Evolutionary conservation across 257 asterid genomes (phyloP).

Genomic region (Nicotiana paniculata): DNA sequence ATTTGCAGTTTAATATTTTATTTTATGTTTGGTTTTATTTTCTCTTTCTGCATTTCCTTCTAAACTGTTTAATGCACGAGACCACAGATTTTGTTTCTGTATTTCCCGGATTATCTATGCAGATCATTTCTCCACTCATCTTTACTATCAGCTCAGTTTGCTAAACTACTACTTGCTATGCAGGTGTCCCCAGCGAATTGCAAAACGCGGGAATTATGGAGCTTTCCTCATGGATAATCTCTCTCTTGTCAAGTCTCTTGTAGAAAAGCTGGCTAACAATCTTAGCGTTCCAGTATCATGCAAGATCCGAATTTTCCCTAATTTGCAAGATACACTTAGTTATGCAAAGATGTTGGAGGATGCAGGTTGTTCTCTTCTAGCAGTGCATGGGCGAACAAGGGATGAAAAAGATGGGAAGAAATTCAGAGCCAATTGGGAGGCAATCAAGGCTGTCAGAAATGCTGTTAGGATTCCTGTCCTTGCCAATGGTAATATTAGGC

Average conservation of each 20-base stretch:
- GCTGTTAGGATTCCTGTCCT: constrained; percentile 87
- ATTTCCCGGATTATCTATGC: not conserved
- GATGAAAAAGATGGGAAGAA: constrained; percentile 91
- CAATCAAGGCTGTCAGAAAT: constrained; percentile 72
- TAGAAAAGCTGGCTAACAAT: constrained; percentile 63
- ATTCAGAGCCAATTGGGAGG: constrained; percentile 81
- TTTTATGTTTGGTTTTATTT: not conserved
- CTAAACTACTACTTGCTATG: not conserved
- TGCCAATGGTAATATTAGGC: constrained; percentile 83
- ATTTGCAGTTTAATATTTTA: not conserved
- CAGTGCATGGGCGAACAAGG: constrained; percentile 94
- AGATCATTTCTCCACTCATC: not conserved
- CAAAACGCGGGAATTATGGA: constrained; percentile 84
- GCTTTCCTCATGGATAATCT: constrained; percentile 99
- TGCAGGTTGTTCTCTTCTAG: constrained; percentile 90
- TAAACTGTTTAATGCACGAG: not conserved
- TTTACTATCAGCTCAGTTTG: constrained; percentile 1
- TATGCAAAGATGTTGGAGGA: constrained; percentile 95
- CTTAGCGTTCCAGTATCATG: constrained; percentile 83
- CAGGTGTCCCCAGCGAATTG: constrained; percentile 97
- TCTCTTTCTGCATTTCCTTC: not conserved
- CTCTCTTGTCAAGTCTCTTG: constrained; percentile 75
- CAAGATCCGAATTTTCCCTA: constrained; percentile 79
- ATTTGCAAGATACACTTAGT: constrained; percentile 65
- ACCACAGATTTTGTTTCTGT: not conserved